phyloP scores from a whole-genome alignment of 306 rosid genomes.

The Ochetophila trinervis region DNA sequence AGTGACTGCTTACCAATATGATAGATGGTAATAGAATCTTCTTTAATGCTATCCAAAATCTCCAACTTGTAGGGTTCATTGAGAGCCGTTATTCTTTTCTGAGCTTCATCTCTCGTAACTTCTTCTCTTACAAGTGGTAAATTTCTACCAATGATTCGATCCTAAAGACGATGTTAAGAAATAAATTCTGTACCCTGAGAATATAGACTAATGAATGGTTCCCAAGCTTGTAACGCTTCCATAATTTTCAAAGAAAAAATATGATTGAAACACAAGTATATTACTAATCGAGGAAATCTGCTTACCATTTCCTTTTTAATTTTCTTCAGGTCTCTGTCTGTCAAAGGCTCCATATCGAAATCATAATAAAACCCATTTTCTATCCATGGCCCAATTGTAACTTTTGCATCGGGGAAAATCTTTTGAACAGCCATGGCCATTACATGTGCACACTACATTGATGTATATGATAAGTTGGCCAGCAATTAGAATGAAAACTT shows the following conservation, averaged over 20 bases:
- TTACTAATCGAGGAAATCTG: constrained; percentile 9
- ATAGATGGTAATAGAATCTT: constrained; percentile 83
- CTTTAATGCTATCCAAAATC: constrained; percentile 88
- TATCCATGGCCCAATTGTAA: constrained; percentile 97
- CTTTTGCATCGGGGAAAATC: constrained; percentile 88
- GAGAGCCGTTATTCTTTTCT: constrained; percentile 65
- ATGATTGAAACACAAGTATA: background rate
- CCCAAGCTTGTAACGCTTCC: constrained; percentile 16
- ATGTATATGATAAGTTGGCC: constrained; percentile 18
- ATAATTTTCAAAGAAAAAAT: constrained; percentile 4
- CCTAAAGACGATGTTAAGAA: constrained; percentile 48
- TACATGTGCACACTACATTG: constrained; percentile 90
- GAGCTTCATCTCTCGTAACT: constrained; percentile 91
- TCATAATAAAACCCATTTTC: constrained; percentile 95
- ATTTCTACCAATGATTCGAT: constrained; percentile 70
- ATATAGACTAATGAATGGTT: constrained; percentile 21
- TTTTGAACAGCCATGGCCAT: constrained; percentile 99
- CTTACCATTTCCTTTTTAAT: constrained; percentile 95
- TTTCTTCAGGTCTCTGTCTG: constrained; percentile 83
- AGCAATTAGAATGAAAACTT: constrained; percentile 6
- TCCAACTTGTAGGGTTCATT: constrained; percentile 93
- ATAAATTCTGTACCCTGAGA: constrained; percentile 23
- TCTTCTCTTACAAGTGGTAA: constrained; percentile 91
- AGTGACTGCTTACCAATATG: constrained; percentile 67
- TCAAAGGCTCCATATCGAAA: constrained; percentile 80